These are phyloP conservation scores for Barnettozyma californica DNA, from an alignment of 805 yeast species.

Conservation along the genomic window DNA sequence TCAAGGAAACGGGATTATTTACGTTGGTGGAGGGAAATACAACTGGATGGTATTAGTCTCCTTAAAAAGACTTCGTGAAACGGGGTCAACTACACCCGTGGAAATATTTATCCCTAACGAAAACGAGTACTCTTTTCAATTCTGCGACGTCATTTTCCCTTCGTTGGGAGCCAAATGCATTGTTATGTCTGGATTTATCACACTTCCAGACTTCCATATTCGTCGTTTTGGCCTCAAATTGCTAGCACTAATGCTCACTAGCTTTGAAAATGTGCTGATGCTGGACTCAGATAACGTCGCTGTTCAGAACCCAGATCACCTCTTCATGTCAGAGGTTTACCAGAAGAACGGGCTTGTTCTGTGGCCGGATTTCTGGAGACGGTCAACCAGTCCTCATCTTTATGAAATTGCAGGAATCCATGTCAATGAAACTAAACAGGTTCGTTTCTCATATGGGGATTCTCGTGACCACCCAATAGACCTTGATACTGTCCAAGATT, in stretches of 20 bases:
- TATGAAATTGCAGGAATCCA: slow-evolving; percentile 49
- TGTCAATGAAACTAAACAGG: slow-evolving; percentile 28
- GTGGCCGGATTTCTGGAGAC: slow-evolving; percentile 72
- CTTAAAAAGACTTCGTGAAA: slow-evolving; percentile 48
- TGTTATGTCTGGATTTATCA: slow-evolving; percentile 39
- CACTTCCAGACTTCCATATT: slow-evolving; percentile 36
- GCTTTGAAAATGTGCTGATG: slow-evolving; percentile 68
- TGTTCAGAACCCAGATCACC: slow-evolving; percentile 41
- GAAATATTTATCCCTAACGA: slow-evolving; percentile 75
- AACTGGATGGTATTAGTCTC: slow-evolving; percentile 58
- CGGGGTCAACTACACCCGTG: slow-evolving; percentile 67
- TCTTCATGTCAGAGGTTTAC: slow-evolving; percentile 32
- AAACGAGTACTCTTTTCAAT: slow-evolving; percentile 64
- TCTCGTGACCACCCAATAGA: slow-evolving; percentile 27
- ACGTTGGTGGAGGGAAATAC: slow-evolving; percentile 71
- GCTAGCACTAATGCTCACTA: slow-evolving; percentile 65
- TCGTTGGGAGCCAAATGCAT: slow-evolving; percentile 59
- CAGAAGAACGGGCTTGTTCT: slow-evolving; percentile 38
- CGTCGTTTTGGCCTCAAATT: slow-evolving; percentile 63
- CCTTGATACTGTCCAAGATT: slow-evolving; percentile 24
- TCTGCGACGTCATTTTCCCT: slow-evolving; percentile 64
- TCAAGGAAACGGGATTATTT: slow-evolving; percentile 57
- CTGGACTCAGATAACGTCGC: slow-evolving; percentile 74
- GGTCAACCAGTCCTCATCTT: slow-evolving; percentile 56
- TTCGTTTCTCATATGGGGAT: slow-evolving; percentile 27